Evolutionary conservation across 2,329 filamentous ascomycete genomes (phyloP).

Genomic region (Aspergillus costaricaensis): DNA sequence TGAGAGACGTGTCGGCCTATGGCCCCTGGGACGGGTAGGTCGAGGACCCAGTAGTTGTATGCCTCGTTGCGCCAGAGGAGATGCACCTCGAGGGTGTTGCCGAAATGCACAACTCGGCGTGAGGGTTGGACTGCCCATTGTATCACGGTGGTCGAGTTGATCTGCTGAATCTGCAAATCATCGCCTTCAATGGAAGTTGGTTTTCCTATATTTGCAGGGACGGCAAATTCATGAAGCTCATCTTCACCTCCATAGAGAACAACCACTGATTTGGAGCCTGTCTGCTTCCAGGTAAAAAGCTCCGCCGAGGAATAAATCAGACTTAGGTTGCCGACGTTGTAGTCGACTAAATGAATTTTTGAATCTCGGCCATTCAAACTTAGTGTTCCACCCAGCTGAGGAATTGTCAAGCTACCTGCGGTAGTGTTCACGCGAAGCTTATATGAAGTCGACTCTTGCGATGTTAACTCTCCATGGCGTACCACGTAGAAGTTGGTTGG

Average conservation of each 20-base stretch:
- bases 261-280: conserved; percentile 16
- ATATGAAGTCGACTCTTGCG: not conserved
- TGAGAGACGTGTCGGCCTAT: conserved; percentile 26
- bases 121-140: conserved; percentile 16
- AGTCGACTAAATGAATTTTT: conserved; percentile 34
- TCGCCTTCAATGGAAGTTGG: conserved; percentile 14
- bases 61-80: conserved; percentile 34
- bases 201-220: conserved; percentile 19
- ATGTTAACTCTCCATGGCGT: conserved; percentile 22
- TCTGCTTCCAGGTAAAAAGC: conserved; percentile 23
- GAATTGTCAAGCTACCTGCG: conserved; percentile 3
- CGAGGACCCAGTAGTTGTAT: conserved; percentile 35
- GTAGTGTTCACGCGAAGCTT: not conserved
- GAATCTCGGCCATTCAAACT: conserved; percentile 19
- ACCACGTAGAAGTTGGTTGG: conserved; percentile 5
- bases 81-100: conserved; percentile 24
- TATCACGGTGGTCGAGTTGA: conserved; percentile 11
- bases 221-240: conserved; percentile 31
- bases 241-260: conserved; percentile 32
- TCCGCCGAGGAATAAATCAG: conserved; percentile 37
- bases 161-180: not conserved
- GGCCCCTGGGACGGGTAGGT: conserved; percentile 23
- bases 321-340: conserved; percentile 28
- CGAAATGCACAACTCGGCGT: conserved; percentile 23
- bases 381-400: not conserved